These are phyloP conservation scores for Malus hybrid DNA, from an alignment of 331 rosid genomes.

Conservation along the genomic window DNA sequence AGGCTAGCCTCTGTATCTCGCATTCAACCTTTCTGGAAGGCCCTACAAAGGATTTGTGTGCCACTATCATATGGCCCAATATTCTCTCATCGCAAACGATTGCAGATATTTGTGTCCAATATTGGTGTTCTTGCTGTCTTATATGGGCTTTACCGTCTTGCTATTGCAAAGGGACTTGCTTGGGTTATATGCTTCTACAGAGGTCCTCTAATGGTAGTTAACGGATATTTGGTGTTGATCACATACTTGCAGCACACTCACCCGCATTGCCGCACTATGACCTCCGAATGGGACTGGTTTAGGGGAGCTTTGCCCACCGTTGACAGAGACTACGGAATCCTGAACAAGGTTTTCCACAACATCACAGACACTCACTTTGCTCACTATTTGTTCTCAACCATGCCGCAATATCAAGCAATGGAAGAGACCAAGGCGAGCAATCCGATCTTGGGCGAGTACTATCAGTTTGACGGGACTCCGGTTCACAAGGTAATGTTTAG, in stretches of 20 bases:
- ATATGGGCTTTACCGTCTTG: constrained; percentile 40
- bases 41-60: constrained; percentile 54
- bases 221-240: constrained; percentile 64
- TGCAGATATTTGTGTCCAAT: constrained; percentile 54
- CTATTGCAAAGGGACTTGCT: constrained; percentile 44
- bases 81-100: constrained; percentile 46
- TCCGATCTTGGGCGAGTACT: constrained; percentile 76
- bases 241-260: constrained; percentile 83
- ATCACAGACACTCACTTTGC: constrained; percentile 88
- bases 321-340: constrained; percentile 71
- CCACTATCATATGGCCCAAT: constrained; percentile 67
- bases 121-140: constrained; percentile 44
- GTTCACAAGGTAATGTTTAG: constrained; percentile 60
- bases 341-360: constrained; percentile 84
- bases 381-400: constrained; percentile 74
- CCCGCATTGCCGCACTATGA: constrained; percentile 73
- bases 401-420: constrained; percentile 88
- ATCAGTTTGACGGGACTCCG: constrained; percentile 56
- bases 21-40: constrained; percentile 67
- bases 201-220: constrained; percentile 59
- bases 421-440: constrained; percentile 75
- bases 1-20: constrained; percentile 77
- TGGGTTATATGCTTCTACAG: constrained; percentile 69
- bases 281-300: constrained; percentile 83
- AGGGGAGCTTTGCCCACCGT: constrained; percentile 79